A percentile compares a stretch with the other conserved stretches of the same genome.
Evolutionary conservation across 345 rosid species (phyloP).

Genomic region (Eucalyptus caleyi): DNA sequence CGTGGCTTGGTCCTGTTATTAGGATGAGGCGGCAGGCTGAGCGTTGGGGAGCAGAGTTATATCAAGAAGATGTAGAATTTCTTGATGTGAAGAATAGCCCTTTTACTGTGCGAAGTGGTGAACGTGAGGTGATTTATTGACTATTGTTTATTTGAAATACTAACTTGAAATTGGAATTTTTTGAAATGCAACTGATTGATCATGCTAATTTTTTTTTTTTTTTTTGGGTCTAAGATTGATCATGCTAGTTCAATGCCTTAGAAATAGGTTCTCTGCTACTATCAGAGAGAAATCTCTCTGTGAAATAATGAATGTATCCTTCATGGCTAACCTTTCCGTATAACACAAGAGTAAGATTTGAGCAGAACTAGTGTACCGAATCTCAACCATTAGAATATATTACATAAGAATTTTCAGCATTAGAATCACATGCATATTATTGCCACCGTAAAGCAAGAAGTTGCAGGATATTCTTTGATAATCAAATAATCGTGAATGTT

Average conservation of each 20-base stretch:
- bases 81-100: constrained; percentile 59
- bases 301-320: background rate
- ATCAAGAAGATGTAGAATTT: constrained; percentile 86
- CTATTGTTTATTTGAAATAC: background rate
- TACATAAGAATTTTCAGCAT: background rate
- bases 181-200: background rate
- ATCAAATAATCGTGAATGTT: background rate
- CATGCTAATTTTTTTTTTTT: background rate
- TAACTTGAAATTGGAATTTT: background rate
- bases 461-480: background rate
- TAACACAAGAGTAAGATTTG: background rate
- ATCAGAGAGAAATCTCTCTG: background rate
- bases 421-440: background rate
- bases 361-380: background rate
- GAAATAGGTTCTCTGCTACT: background rate
- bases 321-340: background rate
- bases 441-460: background rate
- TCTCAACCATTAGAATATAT: background rate
- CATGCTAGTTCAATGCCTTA: background rate
- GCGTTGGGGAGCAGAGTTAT: constrained; percentile 95
- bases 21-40: constrained; percentile 98
- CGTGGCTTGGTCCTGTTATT: background rate
- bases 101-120: constrained; percentile 70
- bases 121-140: constrained; percentile 66
- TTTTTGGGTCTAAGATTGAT: background rate